phyloP scores from a whole-genome alignment of 2,329 filamentous ascomycete genomes.

The Cryoendolithus antarcticus region DNA sequence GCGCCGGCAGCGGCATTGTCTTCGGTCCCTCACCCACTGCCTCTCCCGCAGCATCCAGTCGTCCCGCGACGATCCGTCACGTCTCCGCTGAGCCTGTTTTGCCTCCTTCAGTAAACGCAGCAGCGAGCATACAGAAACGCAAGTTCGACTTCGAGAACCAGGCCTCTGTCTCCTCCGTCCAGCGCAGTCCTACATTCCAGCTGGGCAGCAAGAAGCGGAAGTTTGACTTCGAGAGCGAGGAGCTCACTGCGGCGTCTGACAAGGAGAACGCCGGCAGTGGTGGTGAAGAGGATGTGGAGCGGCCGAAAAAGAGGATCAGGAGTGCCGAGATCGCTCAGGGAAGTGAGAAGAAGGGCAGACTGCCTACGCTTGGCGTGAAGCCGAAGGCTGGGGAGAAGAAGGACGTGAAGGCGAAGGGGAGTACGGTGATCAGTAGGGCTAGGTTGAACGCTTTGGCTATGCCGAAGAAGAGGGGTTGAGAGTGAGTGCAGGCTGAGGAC shows the following conservation, averaged over 20 bases:
- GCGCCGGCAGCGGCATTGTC: conserved; percentile 31
- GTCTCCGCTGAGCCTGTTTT: conserved; percentile 25
- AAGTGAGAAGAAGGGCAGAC: conserved; percentile 3
- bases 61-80: conserved; percentile 28
- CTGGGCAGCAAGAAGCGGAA: conserved; percentile 33
- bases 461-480: conserved; percentile 17
- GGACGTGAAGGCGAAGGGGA: conserved; percentile 9
- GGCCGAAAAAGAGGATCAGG: conserved; percentile 19
- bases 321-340: conserved; percentile 3
- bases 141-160: conserved; percentile 29
- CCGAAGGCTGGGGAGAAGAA: conserved; percentile 14
- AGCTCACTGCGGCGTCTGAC: conserved; percentile 17
- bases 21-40: conserved; percentile 27
- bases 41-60: conserved; percentile 19
- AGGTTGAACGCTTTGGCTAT: conserved; percentile 20
- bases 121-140: conserved; percentile 32
- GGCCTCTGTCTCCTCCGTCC: conserved; percentile 16
- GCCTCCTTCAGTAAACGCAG: conserved; percentile 20
- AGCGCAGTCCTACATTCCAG: conserved; percentile 3
- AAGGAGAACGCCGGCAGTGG: conserved; percentile 32
- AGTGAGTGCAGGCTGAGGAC: too few relatives aligned
- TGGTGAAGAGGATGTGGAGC: conserved; percentile 12
- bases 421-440: conserved; percentile 18
- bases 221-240: conserved; percentile 23
- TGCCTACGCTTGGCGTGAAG: conserved; percentile 22